phyloP scores from a whole-genome alignment of 257 asterid species.

The Jaltomata sinuosa region DNA sequence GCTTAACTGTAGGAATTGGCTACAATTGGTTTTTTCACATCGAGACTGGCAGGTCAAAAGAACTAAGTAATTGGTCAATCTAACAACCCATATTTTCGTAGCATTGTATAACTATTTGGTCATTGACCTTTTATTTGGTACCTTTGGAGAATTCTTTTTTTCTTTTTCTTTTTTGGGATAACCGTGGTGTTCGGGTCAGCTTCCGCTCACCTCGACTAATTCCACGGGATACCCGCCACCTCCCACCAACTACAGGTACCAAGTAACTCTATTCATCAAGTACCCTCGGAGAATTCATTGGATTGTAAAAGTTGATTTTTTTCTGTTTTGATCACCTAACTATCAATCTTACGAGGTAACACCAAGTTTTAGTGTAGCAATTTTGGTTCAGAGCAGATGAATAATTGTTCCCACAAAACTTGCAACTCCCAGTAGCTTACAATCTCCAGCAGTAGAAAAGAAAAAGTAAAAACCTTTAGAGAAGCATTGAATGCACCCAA shows the following conservation, averaged over 20 bases:
- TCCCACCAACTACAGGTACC: too few relatives aligned
- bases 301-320: neutral
- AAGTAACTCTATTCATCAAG: too few relatives aligned
- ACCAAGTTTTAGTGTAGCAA: neutral
- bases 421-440: neutral
- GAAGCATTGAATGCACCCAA: neutral
- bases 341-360: neutral
- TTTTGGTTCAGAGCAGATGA: neutral
- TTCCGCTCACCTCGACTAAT: too few relatives aligned
- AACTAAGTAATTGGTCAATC: neutral
- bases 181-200: too few relatives aligned
- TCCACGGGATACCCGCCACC: too few relatives aligned
- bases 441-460: neutral
- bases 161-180: too few relatives aligned
- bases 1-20: too few relatives aligned
- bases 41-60: neutral
- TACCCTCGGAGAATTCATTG: neutral
- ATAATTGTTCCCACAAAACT: neutral
- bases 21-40: neutral
- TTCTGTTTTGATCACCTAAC: neutral
- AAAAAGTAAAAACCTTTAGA: neutral
- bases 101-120: neutral
- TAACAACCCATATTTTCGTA: neutral
- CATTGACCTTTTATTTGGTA: neutral
- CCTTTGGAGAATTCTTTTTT: too few relatives aligned